phyloP scores from a whole-genome alignment of 108 stramenopile species.

The Aurantiochytrium sp. region DNA sequence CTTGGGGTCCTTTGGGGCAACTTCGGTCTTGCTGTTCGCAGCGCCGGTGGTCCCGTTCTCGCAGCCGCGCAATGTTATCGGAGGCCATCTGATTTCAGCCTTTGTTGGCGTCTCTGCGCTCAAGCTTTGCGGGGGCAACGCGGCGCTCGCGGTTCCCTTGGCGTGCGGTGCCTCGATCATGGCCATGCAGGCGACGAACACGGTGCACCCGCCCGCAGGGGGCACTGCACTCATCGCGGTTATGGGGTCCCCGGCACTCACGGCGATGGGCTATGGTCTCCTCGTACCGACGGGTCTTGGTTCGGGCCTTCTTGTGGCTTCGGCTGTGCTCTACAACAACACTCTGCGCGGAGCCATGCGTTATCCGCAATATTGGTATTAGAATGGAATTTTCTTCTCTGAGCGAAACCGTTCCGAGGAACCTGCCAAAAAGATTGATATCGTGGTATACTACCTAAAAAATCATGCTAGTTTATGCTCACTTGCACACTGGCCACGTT shows the following conservation, averaged over 20 bases:
- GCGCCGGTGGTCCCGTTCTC: constrained; percentile 9
- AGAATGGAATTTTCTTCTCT: too few relatives aligned
- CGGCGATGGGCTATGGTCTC: not conserved
- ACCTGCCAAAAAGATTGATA: too few relatives aligned
- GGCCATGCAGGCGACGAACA: constrained; percentile 5
- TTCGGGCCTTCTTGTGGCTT: not conserved
- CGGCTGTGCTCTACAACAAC: not conserved
- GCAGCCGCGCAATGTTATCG: constrained; percentile 1
- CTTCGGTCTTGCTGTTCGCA: not conserved
- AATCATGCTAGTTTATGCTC: too few relatives aligned
- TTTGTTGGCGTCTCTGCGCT: not conserved
- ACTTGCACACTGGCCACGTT: too few relatives aligned
- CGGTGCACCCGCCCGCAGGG: not conserved
- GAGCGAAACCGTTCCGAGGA: too few relatives aligned
- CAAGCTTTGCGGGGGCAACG: not conserved
- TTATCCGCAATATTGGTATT: constrained; percentile 1
- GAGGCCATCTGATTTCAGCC: not conserved
- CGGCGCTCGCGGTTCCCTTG: not conserved
- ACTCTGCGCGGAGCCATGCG: not conserved
- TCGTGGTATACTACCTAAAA: too few relatives aligned
- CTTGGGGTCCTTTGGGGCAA: not conserved
- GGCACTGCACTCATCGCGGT: not conserved
- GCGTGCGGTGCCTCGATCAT: not conserved
- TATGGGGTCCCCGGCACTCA: not conserved
- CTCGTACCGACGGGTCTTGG: not conserved